These are phyloP conservation scores for Elsinoe ampelina DNA, from an alignment of 2,329 filamentous ascomycete genomes.

Conservation along the genomic window DNA sequence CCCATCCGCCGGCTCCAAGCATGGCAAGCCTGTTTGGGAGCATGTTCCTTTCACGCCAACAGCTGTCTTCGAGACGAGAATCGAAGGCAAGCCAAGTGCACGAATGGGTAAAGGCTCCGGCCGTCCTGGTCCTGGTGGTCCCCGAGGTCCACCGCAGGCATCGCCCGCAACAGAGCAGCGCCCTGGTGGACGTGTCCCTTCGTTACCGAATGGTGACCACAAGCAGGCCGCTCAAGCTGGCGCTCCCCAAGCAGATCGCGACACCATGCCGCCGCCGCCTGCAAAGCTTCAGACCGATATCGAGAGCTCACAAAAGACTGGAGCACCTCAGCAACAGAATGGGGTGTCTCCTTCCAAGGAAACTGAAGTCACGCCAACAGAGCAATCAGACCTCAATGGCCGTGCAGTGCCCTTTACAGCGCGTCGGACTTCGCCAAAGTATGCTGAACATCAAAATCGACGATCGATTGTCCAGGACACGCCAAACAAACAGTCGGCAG, in stretches of 20 bases:
- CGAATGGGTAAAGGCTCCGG: slow-evolving; percentile 43
- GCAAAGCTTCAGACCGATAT: background rate
- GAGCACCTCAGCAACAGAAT: background rate
- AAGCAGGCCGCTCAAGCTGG: background rate
- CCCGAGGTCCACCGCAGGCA: slow-evolving; percentile 35
- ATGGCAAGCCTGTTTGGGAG: slow-evolving; percentile 76
- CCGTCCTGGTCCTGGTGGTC: slow-evolving; percentile 45
- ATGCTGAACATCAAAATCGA: slow-evolving; percentile 16
- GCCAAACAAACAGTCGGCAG: slow-evolving; percentile 15
- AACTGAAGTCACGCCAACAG: background rate
- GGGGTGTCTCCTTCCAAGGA: background rate
- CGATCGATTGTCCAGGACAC: slow-evolving; percentile 17
- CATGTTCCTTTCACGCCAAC: slow-evolving; percentile 72
- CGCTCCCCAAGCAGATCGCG: slow-evolving; percentile 21
- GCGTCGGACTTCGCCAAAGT: slow-evolving; percentile 13
- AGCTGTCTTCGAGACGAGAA: slow-evolving; percentile 76
- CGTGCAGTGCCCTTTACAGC: background rate
- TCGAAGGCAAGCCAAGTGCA: slow-evolving; percentile 39
- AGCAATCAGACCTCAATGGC: slow-evolving; percentile 7
- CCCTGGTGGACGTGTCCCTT: slow-evolving; percentile 6
- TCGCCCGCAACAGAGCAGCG: slow-evolving; percentile 26
- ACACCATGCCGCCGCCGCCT: slow-evolving; percentile 21
- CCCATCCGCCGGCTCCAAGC: slow-evolving; percentile 41
- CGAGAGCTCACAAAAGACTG: background rate
- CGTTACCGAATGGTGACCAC: slow-evolving; percentile 15